Conservation (phyloP, 1,284 basidiomycete species). For the Singerocomus inundabilis region DNA sequence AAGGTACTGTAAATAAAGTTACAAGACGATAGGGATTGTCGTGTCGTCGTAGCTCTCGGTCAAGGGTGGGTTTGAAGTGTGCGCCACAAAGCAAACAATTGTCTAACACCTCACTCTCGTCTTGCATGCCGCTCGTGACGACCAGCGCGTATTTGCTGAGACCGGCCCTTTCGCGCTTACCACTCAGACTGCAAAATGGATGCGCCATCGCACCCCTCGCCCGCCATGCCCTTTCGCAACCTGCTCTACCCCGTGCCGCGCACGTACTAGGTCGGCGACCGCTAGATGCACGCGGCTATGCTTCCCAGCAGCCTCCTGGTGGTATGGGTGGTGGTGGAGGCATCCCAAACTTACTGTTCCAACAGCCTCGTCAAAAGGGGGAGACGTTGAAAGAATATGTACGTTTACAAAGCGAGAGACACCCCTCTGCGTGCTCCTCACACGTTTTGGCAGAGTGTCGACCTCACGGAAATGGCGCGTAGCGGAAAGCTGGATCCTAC, state of each 20-base stretch:
- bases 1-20: no score
- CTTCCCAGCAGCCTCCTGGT: no score
- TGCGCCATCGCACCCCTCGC: slow-evolving; percentile 10
- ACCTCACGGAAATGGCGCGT: slow-evolving; percentile 57
- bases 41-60: no score
- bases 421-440: background rate
- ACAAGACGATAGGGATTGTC: no score
- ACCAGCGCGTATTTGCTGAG: slow-evolving; percentile 5
- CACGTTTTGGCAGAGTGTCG: slow-evolving; percentile 56
- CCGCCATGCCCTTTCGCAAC: background rate
- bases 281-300: no score
- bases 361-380: no score
- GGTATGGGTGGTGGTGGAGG: no score
- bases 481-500: slow-evolving; percentile 88
- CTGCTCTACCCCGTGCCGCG: background rate
- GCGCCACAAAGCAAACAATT: no score
- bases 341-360: no score
- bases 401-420: background rate
- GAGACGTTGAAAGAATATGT: no score
- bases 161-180: slow-evolving; percentile 9
- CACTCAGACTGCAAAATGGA: slow-evolving; percentile 23
- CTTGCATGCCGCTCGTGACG: slow-evolving; percentile 11
- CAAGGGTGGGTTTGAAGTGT: no score
- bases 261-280: background rate
- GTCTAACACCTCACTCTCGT: background rate